Conservation (phyloP, 441 rosid species). For the Adansonia grandidieri region DNA sequence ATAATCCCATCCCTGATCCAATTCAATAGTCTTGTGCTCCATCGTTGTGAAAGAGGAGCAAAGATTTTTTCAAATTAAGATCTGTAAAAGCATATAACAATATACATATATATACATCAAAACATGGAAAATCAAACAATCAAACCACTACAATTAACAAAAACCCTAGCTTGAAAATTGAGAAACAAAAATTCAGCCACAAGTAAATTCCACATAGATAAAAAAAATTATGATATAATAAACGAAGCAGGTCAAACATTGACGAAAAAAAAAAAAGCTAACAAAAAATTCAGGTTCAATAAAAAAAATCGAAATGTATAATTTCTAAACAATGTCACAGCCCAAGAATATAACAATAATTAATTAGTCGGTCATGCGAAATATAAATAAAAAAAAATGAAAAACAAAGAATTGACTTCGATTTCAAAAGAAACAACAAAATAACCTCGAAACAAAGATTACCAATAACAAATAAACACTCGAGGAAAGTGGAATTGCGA, state of each 20-base stretch:
- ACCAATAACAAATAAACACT: neutral
- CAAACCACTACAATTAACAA: neutral
- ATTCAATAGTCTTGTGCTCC: conserved; percentile 63
- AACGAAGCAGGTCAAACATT: neutral
- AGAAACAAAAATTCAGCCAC: neutral
- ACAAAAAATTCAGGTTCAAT: neutral
- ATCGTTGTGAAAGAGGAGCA: conserved; percentile 14
- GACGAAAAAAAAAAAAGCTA: neutral
- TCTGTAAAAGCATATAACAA: conserved; percentile 8
- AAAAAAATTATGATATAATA: neutral
- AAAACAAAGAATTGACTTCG: neutral
- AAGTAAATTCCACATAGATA: neutral
- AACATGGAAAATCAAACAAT: neutral
- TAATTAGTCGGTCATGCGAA: neutral
- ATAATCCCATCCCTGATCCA: conserved; percentile 86
- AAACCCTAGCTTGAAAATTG: neutral
- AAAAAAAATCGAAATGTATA: neutral
- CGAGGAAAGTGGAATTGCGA: neutral
- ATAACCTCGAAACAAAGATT: neutral
- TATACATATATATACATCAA: neutral
- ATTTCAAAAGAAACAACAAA: neutral
- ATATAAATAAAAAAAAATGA: neutral
- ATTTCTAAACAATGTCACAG: conserved; percentile 2
- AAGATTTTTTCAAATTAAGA: conserved; percentile 19
- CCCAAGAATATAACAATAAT: neutral